Evolutionary conservation across 495 filamentous ascomycete species (phyloP).

Genomic region (Podospora comata): DNA sequence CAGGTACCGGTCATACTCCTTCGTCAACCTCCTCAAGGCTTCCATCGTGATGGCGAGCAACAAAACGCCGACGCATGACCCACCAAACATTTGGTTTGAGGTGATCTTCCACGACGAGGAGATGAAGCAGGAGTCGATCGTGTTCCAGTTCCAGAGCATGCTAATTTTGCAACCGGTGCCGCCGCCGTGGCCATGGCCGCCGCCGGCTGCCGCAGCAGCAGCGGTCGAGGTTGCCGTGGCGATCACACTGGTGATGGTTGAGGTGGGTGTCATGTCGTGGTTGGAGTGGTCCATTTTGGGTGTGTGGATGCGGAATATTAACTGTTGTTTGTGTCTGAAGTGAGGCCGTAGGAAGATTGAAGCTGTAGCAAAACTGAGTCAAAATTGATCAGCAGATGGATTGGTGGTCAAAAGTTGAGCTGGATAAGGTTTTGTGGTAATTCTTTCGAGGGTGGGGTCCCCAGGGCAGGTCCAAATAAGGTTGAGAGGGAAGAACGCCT

Average conservation of each 20-base stretch:
- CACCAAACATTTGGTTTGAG: conserved; percentile 60
- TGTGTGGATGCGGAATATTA: too few relatives aligned
- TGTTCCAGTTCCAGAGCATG: conserved; percentile 75
- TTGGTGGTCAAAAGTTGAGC: background rate
- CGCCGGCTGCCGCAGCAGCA: background rate
- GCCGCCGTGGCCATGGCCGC: background rate
- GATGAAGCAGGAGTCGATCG: conserved; percentile 66
- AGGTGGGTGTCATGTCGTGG: background rate
- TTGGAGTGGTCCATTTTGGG: background rate
- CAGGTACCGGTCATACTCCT: conserved; percentile 60
- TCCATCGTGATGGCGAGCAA: conserved; percentile 60
- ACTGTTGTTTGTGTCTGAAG: too few relatives aligned
- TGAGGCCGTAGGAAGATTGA: too few relatives aligned
- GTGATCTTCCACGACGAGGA: conserved; percentile 59
- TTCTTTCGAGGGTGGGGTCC: too few relatives aligned
- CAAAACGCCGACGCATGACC: conserved; percentile 64
- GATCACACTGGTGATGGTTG: background rate
- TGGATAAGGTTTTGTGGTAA: too few relatives aligned
- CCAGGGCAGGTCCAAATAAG: background rate
- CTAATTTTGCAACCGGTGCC: conserved; percentile 4
- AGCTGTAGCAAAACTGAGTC: too few relatives aligned
- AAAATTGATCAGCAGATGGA: background rate
- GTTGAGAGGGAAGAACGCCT: background rate
- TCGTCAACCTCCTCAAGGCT: conserved; percentile 52
- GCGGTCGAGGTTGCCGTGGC: background rate